Conservation (phyloP, 2,329 filamentous ascomycete genomes). For the Neurospora sp. region DNA sequence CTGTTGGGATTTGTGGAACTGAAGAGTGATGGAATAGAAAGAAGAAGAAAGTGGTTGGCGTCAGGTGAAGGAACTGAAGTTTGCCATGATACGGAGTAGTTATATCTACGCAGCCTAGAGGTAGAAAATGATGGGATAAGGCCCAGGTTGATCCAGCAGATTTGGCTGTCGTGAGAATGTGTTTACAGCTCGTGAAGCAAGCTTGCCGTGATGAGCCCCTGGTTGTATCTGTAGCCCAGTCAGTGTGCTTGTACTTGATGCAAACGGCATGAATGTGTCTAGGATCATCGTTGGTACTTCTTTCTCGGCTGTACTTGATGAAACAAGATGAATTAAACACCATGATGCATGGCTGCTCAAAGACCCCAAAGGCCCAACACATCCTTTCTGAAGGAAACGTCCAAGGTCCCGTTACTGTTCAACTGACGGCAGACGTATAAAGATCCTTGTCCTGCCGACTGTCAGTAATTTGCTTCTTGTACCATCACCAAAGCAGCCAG, state of each 20-base stretch:
- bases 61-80: too few species aligned
- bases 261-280: rapidly evolving
- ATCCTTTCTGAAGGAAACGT: background rate
- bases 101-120: too few species aligned
- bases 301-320: background rate
- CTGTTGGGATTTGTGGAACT: too few species aligned
- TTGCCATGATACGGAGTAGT: too few species aligned
- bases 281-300: too few species aligned
- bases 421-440: background rate
- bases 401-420: background rate
- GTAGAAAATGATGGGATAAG: too few species aligned
- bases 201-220: too few species aligned
- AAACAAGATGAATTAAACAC: background rate
- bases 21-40: too few species aligned
- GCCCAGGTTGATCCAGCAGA: too few species aligned
- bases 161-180: too few species aligned
- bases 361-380: background rate
- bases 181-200: too few species aligned
- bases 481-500: background rate
- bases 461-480: background rate
- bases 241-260: background rate
- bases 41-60: too few species aligned
- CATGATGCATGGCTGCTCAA: background rate
- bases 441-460: background rate
- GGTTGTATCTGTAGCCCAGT: background rate